These are phyloP conservation scores for Pelargonium australe DNA, from an alignment of 441 rosid genomes.

Conservation along the genomic window DNA sequence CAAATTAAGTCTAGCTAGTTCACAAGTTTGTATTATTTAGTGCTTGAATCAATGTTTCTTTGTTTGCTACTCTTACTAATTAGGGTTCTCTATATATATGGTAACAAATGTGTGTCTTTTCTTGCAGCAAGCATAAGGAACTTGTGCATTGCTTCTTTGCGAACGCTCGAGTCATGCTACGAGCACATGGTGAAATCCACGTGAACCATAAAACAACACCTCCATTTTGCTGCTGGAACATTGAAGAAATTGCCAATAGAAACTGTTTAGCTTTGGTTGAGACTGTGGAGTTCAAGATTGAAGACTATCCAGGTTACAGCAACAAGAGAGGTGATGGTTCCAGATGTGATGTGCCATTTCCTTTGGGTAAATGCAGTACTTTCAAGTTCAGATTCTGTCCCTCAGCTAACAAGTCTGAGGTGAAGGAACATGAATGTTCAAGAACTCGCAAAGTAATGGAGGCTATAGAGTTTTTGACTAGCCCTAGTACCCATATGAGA, in stretches of 20 bases:
- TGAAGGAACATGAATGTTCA: not conserved
- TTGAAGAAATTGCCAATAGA: slow-evolving; percentile 38
- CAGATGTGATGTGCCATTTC: slow-evolving; percentile 43
- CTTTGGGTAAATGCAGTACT: slow-evolving; percentile 39
- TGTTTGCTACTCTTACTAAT: too few relatives aligned
- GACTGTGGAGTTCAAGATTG: slow-evolving; percentile 26
- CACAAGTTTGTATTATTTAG: too few relatives aligned
- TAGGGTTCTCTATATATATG: too few relatives aligned
- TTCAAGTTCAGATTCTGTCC: slow-evolving; percentile 35
- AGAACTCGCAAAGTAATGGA: too few relatives aligned
- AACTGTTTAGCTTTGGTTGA: slow-evolving; percentile 26
- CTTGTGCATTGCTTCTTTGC: slow-evolving; percentile 39
- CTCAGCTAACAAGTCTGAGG: slow-evolving; percentile 15
- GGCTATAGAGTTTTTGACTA: too few relatives aligned
- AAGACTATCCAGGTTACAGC: slow-evolving; percentile 46
- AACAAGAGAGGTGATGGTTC: slow-evolving; percentile 47
- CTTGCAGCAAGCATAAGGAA: slow-evolving; percentile 34
- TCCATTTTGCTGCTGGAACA: slow-evolving; percentile 49
- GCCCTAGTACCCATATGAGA: too few relatives aligned
- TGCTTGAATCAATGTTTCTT: too few relatives aligned
- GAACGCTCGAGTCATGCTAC: slow-evolving; percentile 41
- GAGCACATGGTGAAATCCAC: slow-evolving; percentile 42
- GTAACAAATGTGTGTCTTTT: too few relatives aligned
- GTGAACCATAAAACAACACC: slow-evolving; percentile 44
- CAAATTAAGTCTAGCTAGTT: too few relatives aligned